phyloP scores from a whole-genome alignment of 2,329 filamentous ascomycete species.

The Pseudopithomyces chartarum region DNA sequence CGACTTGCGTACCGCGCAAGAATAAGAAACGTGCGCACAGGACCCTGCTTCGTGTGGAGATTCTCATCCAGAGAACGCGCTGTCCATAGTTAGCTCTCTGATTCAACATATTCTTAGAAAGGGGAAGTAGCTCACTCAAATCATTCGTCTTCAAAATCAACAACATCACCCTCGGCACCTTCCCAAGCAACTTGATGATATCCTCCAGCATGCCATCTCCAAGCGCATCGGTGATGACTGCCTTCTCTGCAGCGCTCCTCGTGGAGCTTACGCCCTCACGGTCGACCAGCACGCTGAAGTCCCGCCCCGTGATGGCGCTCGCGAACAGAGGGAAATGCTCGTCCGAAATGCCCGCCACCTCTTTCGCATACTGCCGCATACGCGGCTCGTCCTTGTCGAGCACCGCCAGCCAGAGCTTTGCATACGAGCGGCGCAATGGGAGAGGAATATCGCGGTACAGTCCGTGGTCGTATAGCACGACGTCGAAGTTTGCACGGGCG shows the following conservation, averaged over 20 bases:
- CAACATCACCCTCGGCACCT: slow-evolving; percentile 89
- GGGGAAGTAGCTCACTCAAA: slow-evolving; percentile 63
- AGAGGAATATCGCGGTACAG: slow-evolving; percentile 91
- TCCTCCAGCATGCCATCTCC: slow-evolving; percentile 88
- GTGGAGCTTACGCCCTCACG: slow-evolving; percentile 56
- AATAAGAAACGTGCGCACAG: slow-evolving; percentile 66
- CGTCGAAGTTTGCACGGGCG: slow-evolving; percentile 78
- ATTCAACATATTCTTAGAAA: neutral
- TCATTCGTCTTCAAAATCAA: slow-evolving; percentile 98
- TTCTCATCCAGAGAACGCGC: slow-evolving; percentile 90
- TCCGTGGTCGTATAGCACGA: slow-evolving; percentile 96
- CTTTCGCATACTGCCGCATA: slow-evolving; percentile 88
- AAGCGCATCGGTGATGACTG: slow-evolving; percentile 81
- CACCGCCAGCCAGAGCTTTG: slow-evolving; percentile 96
- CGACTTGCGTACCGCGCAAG: slow-evolving; percentile 67
- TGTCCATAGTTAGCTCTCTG: slow-evolving; percentile 30
- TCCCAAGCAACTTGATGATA: slow-evolving; percentile 83
- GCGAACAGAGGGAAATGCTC: slow-evolving; percentile 95
- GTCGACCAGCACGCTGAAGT: slow-evolving; percentile 75
- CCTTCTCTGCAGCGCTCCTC: slow-evolving; percentile 77
- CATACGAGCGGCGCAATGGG: slow-evolving; percentile 80
- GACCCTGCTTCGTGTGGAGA: slow-evolving; percentile 72
- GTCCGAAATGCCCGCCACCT: slow-evolving; percentile 87
- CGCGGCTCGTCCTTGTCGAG: slow-evolving; percentile 82
- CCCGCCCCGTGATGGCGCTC: slow-evolving; percentile 91